Conservation (phyloP, 2,329 filamentous ascomycete species). For the Achaetomium macrosporum region DNA sequence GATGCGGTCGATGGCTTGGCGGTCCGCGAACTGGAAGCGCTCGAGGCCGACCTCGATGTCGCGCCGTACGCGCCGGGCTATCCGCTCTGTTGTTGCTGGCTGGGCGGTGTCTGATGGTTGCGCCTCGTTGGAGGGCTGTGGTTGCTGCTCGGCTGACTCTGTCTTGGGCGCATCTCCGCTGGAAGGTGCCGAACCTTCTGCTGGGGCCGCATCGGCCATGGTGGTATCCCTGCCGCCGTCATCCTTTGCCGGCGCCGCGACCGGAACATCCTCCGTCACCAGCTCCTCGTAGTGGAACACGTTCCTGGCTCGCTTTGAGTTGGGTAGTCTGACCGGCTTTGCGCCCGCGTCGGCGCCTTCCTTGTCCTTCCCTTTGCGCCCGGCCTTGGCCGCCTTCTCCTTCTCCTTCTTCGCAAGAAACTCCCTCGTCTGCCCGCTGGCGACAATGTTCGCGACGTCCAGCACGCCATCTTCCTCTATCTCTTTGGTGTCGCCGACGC, state of each 20-base stretch:
- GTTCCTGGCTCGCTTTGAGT: constrained; percentile 63
- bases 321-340: constrained; percentile 59
- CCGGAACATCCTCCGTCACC: constrained; percentile 47
- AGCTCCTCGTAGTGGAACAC: constrained; percentile 70
- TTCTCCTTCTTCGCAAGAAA: constrained; percentile 79
- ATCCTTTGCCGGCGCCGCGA: constrained; percentile 30
- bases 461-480: constrained; percentile 64
- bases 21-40: constrained; percentile 63
- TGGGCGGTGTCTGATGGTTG: constrained; percentile 3
- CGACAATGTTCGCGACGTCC: constrained; percentile 79
- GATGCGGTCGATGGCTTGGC: constrained; percentile 73
- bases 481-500: constrained; percentile 37
- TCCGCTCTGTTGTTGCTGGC: constrained; percentile 34
- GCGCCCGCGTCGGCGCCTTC: constrained; percentile 46
- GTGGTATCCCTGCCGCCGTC: constrained; percentile 22
- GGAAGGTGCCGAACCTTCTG: neutral
- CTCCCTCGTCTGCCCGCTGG: constrained; percentile 73
- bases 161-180: constrained; percentile 16
- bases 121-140: neutral
- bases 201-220: constrained; percentile 18
- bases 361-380: constrained; percentile 56
- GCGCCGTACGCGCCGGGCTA: constrained; percentile 53
- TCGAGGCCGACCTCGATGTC: constrained; percentile 75
- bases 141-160: constrained; percentile 9
- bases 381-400: constrained; percentile 59